Conservation (phyloP, 495 filamentous ascomycete genomes). For the Friedmanniomyces endolithicus region DNA sequence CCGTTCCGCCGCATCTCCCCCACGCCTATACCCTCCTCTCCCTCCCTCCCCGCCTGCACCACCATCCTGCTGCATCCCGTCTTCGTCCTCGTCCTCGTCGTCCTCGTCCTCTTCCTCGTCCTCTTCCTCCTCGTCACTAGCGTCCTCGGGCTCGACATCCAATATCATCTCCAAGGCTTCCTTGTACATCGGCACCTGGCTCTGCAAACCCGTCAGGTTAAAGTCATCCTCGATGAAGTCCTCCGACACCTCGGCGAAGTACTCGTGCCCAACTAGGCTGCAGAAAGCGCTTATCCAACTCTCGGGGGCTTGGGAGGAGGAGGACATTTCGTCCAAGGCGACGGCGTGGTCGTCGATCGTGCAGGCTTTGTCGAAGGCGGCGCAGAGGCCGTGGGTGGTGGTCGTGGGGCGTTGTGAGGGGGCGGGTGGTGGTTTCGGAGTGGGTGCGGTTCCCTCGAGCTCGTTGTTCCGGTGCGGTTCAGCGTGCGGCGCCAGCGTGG, state of each 20-base stretch:
- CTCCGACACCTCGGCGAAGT: constrained; percentile 96
- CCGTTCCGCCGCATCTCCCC: constrained; percentile 41
- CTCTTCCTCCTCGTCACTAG: constrained; percentile 65
- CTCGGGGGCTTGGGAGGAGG: constrained; percentile 75
- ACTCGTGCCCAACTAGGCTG: constrained; percentile 88
- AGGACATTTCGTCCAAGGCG: constrained; percentile 32
- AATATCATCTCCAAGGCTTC: constrained; percentile 96
- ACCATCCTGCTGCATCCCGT: constrained; percentile 1
- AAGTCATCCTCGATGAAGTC: constrained; percentile 99
- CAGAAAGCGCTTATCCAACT: constrained; percentile 98
- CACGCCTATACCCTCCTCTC: constrained; percentile 42
- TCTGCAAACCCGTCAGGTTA: constrained; percentile 89
- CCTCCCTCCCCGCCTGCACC: no score
- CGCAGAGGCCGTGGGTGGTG: constrained; percentile 1
- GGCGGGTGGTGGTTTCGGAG: neutral
- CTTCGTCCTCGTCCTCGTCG: constrained; percentile 42
- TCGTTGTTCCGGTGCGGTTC: neutral
- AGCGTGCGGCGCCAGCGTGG: constrained; percentile 2
- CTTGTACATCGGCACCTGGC: constrained; percentile 97
- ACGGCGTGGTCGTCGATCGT: constrained; percentile 1
- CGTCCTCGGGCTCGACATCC: constrained; percentile 91
- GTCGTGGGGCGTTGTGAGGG: neutral
- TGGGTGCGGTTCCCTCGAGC: neutral
- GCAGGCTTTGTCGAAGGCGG: constrained; percentile 11
- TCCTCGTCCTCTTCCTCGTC: constrained; percentile 55